phyloP scores from a whole-genome alignment of 2,329 filamentous ascomycete species.

The Leptosphaerulina australis region DNA sequence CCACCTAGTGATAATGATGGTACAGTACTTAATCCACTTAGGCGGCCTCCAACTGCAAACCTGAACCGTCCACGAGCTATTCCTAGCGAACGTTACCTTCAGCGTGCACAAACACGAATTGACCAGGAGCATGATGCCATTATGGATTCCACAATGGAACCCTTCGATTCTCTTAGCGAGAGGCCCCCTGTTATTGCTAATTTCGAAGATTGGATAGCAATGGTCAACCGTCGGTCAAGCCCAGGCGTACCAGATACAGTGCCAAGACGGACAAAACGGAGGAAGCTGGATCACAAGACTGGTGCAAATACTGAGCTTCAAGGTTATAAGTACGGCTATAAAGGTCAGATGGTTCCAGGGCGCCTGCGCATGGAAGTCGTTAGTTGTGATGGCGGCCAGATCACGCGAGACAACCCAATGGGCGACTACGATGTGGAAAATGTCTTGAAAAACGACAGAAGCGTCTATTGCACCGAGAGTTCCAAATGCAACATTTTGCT shows the following conservation, averaged over 20 bases:
- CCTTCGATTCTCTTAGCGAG: constrained; percentile 35
- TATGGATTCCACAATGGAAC: constrained; percentile 30
- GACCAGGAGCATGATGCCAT: constrained; percentile 32
- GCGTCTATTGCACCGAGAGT: constrained; percentile 90
- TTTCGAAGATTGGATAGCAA: constrained; percentile 7
- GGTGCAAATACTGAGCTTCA: constrained; percentile 31
- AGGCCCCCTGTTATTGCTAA: constrained; percentile 9
- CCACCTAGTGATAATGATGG: constrained; percentile 31
- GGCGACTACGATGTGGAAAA: constrained; percentile 65
- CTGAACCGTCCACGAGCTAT: constrained; percentile 41
- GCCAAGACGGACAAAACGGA: constrained; percentile 39
- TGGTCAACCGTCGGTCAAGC: constrained; percentile 4
- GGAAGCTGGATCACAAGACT: constrained; percentile 50
- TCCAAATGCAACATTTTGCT: constrained; percentile 86
- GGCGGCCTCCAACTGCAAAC: constrained; percentile 28
- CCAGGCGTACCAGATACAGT: constrained; percentile 18
- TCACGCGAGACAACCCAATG: constrained; percentile 62
- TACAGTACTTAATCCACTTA: constrained; percentile 13
- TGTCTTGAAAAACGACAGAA: constrained; percentile 78
- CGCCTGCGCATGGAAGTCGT: constrained; percentile 83
- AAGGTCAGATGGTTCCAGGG: constrained; percentile 85
- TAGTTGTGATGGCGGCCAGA: constrained; percentile 82
- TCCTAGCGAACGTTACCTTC: constrained; percentile 46
- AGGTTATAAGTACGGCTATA: constrained; percentile 78
- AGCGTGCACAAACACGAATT: constrained; percentile 41